A percentile compares a stretch with the other conserved stretches of the same genome.
Evolutionary conservation across 2,329 filamentous ascomycete species (phyloP).

Genomic region (Thermothelomyces thermophilus): DNA sequence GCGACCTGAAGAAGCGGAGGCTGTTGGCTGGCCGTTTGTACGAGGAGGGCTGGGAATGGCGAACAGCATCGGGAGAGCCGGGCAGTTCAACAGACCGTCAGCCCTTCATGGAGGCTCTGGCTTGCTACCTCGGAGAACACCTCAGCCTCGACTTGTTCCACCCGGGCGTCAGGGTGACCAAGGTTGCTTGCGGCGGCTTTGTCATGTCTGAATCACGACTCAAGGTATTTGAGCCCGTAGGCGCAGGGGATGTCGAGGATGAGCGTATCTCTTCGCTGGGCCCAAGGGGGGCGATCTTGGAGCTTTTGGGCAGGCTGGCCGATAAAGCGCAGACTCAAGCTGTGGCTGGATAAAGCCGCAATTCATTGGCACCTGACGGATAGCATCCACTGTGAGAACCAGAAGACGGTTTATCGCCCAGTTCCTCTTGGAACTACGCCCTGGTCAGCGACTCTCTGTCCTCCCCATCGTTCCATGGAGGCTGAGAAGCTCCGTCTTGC

Average conservation of each 20-base stretch:
- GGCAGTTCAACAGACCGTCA: constrained; percentile 17
- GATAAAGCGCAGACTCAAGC: too few relatives aligned
- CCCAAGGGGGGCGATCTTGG: too few relatives aligned
- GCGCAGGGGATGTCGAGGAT: background rate
- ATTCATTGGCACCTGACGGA: too few relatives aligned
- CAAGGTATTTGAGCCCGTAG: constrained; percentile 33
- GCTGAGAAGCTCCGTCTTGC: too few relatives aligned
- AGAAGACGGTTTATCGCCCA: too few relatives aligned
- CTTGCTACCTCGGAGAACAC: constrained; percentile 45
- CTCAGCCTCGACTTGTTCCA: constrained; percentile 50
- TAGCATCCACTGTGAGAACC: too few relatives aligned
- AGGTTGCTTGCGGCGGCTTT: constrained; percentile 51
- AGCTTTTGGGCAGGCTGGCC: too few relatives aligned
- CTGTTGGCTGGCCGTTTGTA: constrained; percentile 40
- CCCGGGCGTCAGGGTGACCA: constrained; percentile 45
- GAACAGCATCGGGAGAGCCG: constrained; percentile 17
- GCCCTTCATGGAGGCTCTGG: constrained; percentile 48
- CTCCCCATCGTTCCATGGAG: too few relatives aligned
- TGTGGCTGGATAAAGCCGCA: background rate
- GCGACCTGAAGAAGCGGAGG: constrained; percentile 35
- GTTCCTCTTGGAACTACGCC: too few relatives aligned
- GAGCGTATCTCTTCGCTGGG: too few relatives aligned
- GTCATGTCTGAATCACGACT: constrained; percentile 46
- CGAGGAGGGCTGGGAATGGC: constrained; percentile 51
- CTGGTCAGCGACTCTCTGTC: too few relatives aligned